Evolutionary conservation across 2,329 filamentous ascomycete genomes (phyloP).

Genomic region (Apiospora marii): DNA sequence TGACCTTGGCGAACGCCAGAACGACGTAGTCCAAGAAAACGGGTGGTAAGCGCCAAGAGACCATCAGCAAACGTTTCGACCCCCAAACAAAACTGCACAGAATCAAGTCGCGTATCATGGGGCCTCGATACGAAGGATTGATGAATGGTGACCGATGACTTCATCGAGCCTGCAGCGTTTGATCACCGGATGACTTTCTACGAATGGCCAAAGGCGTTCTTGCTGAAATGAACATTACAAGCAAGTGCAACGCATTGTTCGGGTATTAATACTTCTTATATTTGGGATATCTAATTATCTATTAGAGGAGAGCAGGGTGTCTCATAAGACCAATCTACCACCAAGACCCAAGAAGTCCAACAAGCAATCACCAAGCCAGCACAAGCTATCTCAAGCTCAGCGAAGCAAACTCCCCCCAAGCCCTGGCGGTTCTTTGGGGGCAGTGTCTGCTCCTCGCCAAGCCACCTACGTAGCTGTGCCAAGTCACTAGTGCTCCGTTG

Average conservation of each 20-base stretch:
- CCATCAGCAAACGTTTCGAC: neutral
- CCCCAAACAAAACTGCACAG: neutral
- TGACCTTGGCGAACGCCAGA: slow-evolving; percentile 11
- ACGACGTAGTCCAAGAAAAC: slow-evolving; percentile 19
- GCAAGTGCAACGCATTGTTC: neutral
- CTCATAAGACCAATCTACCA: slow-evolving; percentile 4
- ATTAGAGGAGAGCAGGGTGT: slow-evolving; percentile 2
- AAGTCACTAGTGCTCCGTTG: slow-evolving; percentile 4
- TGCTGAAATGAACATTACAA: neutral
- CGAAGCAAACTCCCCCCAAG: neutral
- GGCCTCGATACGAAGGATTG: too few relatives aligned
- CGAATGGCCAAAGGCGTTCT: neutral
- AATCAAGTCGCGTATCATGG: neutral
- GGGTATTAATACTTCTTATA: neutral
- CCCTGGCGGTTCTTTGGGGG: neutral
- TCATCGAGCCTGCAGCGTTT: neutral
- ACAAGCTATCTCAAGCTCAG: slow-evolving; percentile 18
- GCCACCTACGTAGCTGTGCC: slow-evolving; percentile 3
- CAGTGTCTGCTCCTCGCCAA: neutral
- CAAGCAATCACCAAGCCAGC: slow-evolving; percentile 10
- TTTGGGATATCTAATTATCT: slow-evolving; percentile 14
- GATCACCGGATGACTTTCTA: neutral
- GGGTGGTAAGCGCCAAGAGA: slow-evolving; percentile 2
- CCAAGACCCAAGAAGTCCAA: neutral
- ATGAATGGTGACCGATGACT: neutral